A percentile compares a stretch with the other conserved stretches of the same genome.
phyloP scores from a whole-genome alignment of 306 rosid genomes.

The Malus fusca region DNA sequence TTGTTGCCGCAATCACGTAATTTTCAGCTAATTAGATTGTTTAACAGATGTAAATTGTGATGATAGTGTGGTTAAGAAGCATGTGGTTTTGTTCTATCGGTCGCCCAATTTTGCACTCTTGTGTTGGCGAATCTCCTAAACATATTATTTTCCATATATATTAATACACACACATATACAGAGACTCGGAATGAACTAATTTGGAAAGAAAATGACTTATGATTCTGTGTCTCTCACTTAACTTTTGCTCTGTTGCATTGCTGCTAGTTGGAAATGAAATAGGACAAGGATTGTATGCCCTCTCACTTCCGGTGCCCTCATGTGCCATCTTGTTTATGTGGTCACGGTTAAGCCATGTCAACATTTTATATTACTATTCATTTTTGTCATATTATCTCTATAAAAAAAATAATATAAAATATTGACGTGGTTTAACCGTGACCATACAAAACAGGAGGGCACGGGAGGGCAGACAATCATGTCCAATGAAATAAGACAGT shows the following conservation, averaged over 20 bases:
- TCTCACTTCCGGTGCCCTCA: too few relatives aligned
- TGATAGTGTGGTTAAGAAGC: conserved; percentile 27
- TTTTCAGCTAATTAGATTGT: neutral
- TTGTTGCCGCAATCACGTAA: neutral
- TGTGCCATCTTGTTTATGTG: too few relatives aligned
- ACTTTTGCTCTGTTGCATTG: neutral
- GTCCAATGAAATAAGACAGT: neutral
- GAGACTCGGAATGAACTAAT: neutral
- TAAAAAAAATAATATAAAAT: too few relatives aligned
- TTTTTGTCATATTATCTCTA: too few relatives aligned
- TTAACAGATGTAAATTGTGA: conserved; percentile 6
- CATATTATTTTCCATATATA: conserved; percentile 30
- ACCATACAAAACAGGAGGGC: too few relatives aligned
- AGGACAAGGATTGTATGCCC: too few relatives aligned
- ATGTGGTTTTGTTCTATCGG: conserved; percentile 48
- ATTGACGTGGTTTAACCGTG: too few relatives aligned
- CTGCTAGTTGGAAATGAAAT: neutral
- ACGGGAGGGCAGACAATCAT: too few relatives aligned
- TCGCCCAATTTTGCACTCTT: conserved; percentile 24
- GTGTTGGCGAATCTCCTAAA: conserved; percentile 40
- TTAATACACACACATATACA: neutral
- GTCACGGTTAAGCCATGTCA: too few relatives aligned
- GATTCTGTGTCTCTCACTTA: neutral
- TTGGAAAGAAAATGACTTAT: neutral
- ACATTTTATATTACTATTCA: too few relatives aligned